Evolutionary conservation across 2,329 filamentous ascomycete species (phyloP).

Genomic region (Bretziella fagacearum): DNA sequence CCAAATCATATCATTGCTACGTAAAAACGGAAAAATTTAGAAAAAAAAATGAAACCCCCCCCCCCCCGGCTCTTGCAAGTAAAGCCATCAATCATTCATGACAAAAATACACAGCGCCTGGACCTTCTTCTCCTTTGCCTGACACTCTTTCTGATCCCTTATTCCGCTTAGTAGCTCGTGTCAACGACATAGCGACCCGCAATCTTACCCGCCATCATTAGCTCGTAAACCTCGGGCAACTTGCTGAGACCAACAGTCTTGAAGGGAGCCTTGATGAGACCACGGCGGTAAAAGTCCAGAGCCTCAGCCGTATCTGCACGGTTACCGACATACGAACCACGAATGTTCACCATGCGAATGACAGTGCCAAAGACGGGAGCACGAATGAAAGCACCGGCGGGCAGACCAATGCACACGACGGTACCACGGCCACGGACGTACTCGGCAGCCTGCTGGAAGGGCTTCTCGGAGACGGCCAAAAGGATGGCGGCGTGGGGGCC

Average conservation of each 20-base stretch:
- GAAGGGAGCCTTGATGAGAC: slow-evolving; percentile 72
- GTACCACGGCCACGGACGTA: slow-evolving; percentile 72
- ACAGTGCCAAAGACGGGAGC: slow-evolving; percentile 85
- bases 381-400: slow-evolving; percentile 59
- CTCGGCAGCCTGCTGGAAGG: slow-evolving; percentile 83
- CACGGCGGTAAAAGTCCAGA: slow-evolving; percentile 71
- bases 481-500: slow-evolving; percentile 79
- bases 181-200: slow-evolving; percentile 69
- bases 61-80: no score
- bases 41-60: not conserved
- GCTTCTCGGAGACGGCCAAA: slow-evolving; percentile 73
- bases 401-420: slow-evolving; percentile 80
- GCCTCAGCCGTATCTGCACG: slow-evolving; percentile 76
- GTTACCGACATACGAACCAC: slow-evolving; percentile 88
- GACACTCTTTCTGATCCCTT: not conserved
- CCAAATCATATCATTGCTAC: not conserved
- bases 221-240: slow-evolving; percentile 61
- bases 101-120: not conserved
- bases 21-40: not conserved
- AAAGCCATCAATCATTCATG: not conserved
- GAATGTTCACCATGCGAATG: slow-evolving; percentile 77
- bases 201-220: slow-evolving; percentile 55
- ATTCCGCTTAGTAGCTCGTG: slow-evolving; percentile 43
- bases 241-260: slow-evolving; percentile 71
- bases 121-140: not conserved